Percentiles rank a stretch among this genome's conserved stretches.
Conservation (phyloP, 2,329 filamentous ascomycete genomes). For the Penicillium sp. region DNA sequence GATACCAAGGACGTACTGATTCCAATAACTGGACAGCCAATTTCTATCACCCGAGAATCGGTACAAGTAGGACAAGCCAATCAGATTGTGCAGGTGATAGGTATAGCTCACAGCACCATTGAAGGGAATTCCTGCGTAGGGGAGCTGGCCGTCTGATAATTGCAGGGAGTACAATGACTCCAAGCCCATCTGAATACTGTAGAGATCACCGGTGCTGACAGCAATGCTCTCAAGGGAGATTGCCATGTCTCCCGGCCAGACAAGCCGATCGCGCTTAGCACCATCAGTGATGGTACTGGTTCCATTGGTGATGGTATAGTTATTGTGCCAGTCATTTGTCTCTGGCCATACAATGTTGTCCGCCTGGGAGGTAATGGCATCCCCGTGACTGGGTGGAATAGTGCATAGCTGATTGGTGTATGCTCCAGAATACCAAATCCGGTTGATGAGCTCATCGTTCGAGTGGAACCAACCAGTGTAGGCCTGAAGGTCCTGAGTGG, state of each 20-base stretch:
- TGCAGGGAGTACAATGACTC: conserved; percentile 50
- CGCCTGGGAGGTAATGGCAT: conserved; percentile 11
- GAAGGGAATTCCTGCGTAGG: conserved; percentile 52
- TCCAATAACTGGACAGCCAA: conserved; percentile 46
- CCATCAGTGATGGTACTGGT: conserved; percentile 40
- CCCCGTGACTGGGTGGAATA: conserved; percentile 29
- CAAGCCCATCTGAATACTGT: conserved; percentile 51
- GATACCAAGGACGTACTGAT: conserved; percentile 44
- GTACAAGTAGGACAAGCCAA: conserved; percentile 48
- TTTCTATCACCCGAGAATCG: conserved; percentile 42
- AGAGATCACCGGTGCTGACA: conserved; percentile 55
- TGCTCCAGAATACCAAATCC: conserved; percentile 56
- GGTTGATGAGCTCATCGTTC: conserved; percentile 52
- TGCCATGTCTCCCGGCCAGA: conserved; percentile 63
- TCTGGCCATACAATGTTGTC: conserved; percentile 14
- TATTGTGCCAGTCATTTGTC: conserved; percentile 31
- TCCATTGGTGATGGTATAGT: conserved; percentile 30
- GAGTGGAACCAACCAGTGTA: conserved; percentile 55
- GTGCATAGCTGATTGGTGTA: conserved; percentile 46
- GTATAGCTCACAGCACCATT: conserved; percentile 48
- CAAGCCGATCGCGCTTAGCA: conserved; percentile 43
- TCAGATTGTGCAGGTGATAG: conserved; percentile 54
- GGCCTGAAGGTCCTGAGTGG: conserved; percentile 41
- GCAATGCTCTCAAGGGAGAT: conserved; percentile 56
- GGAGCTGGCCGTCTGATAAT: conserved; percentile 45